A percentile compares a stretch with the other conserved stretches of the same genome.
These are phyloP conservation scores for Coffea canephora DNA, from an alignment of 257 asterid species.

Conservation along the genomic window DNA sequence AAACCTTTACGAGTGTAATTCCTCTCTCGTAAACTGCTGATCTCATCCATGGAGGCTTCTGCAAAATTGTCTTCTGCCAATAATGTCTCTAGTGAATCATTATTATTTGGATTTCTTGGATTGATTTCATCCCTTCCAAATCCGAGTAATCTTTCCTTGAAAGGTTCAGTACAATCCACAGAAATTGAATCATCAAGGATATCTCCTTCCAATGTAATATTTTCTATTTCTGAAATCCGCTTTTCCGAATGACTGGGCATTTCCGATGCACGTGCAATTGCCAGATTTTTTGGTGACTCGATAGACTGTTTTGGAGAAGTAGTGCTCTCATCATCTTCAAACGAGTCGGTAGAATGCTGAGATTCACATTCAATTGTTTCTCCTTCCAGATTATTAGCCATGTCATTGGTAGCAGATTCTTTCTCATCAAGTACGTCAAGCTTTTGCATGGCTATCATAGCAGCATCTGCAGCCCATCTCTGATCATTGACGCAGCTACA, in stretches of 20 bases:
- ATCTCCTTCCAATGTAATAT: not conserved
- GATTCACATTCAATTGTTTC: slow-evolving; percentile 18
- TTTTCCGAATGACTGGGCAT: slow-evolving; percentile 1
- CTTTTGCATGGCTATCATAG: slow-evolving; percentile 44
- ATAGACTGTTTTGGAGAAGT: slow-evolving; percentile 1
- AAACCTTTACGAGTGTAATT: not conserved
- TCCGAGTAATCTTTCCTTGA: not conserved
- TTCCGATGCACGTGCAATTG: slow-evolving; percentile 13
- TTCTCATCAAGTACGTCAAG: slow-evolving; percentile 45
- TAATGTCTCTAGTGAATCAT: not conserved
- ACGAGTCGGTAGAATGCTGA: slow-evolving; percentile 1
- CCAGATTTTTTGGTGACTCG: not conserved
- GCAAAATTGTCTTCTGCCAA: not conserved
- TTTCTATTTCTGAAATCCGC: not conserved
- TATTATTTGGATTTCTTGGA: not conserved
- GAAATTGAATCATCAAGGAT: not conserved
- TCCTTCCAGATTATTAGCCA: slow-evolving; percentile 13
- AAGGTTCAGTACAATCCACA: not conserved
- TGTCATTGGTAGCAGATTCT: slow-evolving; percentile 29
- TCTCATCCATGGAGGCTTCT: not conserved
- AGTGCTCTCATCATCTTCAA: slow-evolving; percentile 12
- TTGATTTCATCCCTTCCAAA: not conserved
- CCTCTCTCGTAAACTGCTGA: not conserved
- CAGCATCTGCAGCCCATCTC: slow-evolving; percentile 49
- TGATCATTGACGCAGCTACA: slow-evolving; percentile 40